These are phyloP conservation scores for Periconia sp. DNA, from an alignment of 2,329 filamentous ascomycete genomes.

Conservation along the genomic window DNA sequence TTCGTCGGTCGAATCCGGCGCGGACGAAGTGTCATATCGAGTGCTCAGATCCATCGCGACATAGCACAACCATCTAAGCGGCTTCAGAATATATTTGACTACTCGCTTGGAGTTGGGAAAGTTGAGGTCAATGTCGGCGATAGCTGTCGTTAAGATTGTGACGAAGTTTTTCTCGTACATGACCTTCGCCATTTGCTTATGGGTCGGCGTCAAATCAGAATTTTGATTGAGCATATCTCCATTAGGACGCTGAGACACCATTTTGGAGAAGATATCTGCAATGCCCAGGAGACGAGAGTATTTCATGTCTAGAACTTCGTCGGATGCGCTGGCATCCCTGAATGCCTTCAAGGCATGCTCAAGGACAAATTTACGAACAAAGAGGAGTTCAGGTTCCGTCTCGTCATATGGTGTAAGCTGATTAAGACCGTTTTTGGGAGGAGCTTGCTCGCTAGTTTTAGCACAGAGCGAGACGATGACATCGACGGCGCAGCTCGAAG, in stretches of 20 bases:
- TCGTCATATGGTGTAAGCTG: constrained; percentile 59
- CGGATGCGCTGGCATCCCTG: constrained; percentile 81
- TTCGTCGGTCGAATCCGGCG: constrained; percentile 71
- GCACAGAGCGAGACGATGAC: constrained; percentile 85
- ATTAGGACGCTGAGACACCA: constrained; percentile 69
- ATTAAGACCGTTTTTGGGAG: constrained; percentile 53
- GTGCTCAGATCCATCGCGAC: constrained; percentile 87
- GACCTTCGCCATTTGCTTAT: constrained; percentile 84
- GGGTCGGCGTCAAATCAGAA: constrained; percentile 59
- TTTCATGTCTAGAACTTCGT: constrained; percentile 80
- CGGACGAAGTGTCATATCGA: constrained; percentile 73
- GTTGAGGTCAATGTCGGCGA: constrained; percentile 94
- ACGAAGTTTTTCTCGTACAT: constrained; percentile 99
- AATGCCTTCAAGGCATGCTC: constrained; percentile 93
- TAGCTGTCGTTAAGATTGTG: constrained; percentile 83
- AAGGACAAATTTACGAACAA: constrained; percentile 92
- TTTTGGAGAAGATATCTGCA: constrained; percentile 89
- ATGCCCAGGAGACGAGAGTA: constrained; percentile 88
- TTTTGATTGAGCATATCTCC: constrained; percentile 46
- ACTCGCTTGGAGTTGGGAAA: constrained; percentile 92
- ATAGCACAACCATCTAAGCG: constrained; percentile 83
- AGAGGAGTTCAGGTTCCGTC: constrained; percentile 82
- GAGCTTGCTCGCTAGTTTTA: constrained; percentile 80
- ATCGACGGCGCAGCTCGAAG: constrained; percentile 83
- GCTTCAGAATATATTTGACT: constrained; percentile 94